Evolutionary conservation across 139 green algal genomes (phyloP).

Genomic region (Raphidocelis subcapitata): DNA sequence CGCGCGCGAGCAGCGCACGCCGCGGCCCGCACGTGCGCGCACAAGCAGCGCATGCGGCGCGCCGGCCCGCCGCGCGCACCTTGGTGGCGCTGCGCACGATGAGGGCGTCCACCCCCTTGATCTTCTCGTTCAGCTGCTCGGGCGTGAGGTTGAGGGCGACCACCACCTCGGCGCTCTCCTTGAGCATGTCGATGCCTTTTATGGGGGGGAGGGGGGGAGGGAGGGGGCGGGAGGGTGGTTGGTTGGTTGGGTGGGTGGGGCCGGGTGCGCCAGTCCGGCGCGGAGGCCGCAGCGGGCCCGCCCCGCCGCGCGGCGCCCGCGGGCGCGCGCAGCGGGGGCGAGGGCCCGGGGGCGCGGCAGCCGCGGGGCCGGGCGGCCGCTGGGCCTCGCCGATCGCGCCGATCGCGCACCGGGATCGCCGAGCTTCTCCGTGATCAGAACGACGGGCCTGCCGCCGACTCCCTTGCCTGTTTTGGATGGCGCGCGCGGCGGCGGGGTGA

Average conservation of each 20-base stretch:
- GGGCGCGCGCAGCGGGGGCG: too few species aligned
- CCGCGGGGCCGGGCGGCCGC: too few species aligned
- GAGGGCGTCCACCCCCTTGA: constrained; percentile 76
- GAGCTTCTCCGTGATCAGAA: constrained; percentile 95
- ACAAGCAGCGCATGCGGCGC: neutral
- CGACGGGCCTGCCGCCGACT: constrained; percentile 51
- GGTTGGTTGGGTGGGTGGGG: neutral
- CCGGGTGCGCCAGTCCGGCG: neutral
- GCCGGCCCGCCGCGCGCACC: too few species aligned
- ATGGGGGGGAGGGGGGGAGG: neutral
- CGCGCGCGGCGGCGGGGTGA: neutral
- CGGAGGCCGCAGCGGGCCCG: too few species aligned
- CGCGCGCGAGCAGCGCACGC: neutral
- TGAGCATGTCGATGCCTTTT: constrained; percentile 79
- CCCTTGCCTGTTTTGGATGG: too few species aligned
- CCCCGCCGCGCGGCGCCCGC: too few species aligned
- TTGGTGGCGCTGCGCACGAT: constrained; percentile 93
- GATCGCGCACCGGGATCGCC: constrained; percentile 64
- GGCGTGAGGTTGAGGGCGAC: constrained; percentile 69
- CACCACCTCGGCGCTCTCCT: constrained; percentile 64
- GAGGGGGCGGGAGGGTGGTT: neutral
- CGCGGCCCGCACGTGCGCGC: neutral
- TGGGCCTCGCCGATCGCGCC: too few species aligned
- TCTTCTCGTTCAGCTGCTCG: constrained; percentile 77
- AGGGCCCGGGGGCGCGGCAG: too few species aligned